Conservation (phyloP, 176 grass and related monocot genomes). For the Coix lacrymajobi region DNA sequence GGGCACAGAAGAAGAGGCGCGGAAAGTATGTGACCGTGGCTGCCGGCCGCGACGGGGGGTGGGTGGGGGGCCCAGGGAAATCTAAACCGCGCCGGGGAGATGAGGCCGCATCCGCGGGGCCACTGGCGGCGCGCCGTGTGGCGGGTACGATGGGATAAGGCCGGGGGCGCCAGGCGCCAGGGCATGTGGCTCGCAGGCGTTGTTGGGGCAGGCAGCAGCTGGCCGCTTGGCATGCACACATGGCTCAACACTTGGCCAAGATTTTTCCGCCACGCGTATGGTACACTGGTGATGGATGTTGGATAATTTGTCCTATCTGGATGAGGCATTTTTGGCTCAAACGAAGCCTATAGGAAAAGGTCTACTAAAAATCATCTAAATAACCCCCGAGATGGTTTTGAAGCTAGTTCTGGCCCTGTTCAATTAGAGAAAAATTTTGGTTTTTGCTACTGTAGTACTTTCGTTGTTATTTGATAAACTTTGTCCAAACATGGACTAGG, state of each 20-base stretch:
- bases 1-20: slow-evolving; percentile 4
- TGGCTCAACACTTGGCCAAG: neutral
- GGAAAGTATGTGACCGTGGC: slow-evolving; percentile 6
- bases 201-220: too few relatives aligned
- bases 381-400: too few relatives aligned
- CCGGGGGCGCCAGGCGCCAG: neutral
- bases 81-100: slow-evolving; percentile 52
- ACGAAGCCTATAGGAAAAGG: neutral
- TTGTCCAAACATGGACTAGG: too few relatives aligned
- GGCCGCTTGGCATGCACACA: neutral
- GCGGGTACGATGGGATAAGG: slow-evolving; percentile 52
- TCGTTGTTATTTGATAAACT: too few relatives aligned
- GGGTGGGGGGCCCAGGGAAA: slow-evolving; percentile 35
- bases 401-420: too few relatives aligned
- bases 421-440: too few relatives aligned
- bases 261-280: neutral
- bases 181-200: neutral
- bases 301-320: neutral
- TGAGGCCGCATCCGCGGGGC: slow-evolving; percentile 57
- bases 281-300: neutral
- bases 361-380: too few relatives aligned
- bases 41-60: neutral
- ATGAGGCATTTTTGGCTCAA: neutral
- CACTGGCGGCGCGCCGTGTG: slow-evolving; percentile 54
- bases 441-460: too few relatives aligned